phyloP scores from a whole-genome alignment of 2,329 filamentous ascomycete genomes.

The Tolypocladium nubicola region DNA sequence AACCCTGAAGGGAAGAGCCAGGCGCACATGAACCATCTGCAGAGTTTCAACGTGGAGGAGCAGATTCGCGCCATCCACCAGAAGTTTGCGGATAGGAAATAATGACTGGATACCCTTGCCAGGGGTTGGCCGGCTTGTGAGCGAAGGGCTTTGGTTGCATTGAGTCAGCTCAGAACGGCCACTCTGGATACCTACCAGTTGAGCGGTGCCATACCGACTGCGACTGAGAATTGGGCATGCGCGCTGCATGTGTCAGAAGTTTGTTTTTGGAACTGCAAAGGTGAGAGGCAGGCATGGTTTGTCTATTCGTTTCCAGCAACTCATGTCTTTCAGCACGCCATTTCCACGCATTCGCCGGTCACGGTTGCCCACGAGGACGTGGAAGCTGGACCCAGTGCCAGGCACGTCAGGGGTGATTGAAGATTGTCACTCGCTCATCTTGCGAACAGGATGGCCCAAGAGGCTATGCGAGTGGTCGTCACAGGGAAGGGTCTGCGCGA shows the following conservation, averaged over 20 bases:
- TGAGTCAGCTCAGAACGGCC: neutral
- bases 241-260: neutral
- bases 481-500: no score
- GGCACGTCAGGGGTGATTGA: neutral
- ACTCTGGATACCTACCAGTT: neutral
- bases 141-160: neutral
- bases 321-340: neutral
- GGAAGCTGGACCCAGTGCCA: neutral
- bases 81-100: conserved; percentile 35
- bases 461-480: neutral
- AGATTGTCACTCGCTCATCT: neutral
- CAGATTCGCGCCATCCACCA: conserved; percentile 61
- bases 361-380: neutral
- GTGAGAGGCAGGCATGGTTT: conserved; percentile 2
- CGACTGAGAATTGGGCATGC: neutral
- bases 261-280: neutral
- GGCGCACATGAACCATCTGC: conserved; percentile 45
- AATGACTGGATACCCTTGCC: conserved; percentile 2
- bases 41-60: conserved; percentile 70
- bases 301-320: neutral
- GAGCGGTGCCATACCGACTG: neutral
- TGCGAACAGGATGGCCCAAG: neutral
- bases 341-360: neutral
- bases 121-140: neutral
- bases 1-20: conserved; percentile 48